phyloP scores from a whole-genome alignment of 441 rosid genomes.

The Daphne laureola region DNA sequence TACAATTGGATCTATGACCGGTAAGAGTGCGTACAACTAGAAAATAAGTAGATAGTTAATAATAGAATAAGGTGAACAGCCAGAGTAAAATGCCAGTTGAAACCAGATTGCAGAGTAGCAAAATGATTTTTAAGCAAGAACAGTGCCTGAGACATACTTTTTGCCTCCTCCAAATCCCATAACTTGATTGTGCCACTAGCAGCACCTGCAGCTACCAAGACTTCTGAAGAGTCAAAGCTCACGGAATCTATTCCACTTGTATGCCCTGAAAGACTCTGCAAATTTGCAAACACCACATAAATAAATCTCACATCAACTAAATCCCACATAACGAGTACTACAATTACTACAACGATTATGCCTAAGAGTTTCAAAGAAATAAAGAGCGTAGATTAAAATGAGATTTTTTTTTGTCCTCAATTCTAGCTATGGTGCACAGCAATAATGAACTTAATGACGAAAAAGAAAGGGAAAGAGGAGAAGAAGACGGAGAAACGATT shows the following conservation, averaged over 20 bases:
- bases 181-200: slow-evolving; percentile 97
- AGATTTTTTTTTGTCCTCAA: too few relatives aligned
- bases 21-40: slow-evolving; percentile 89
- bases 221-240: slow-evolving; percentile 88
- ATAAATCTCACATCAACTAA: too few relatives aligned
- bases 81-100: background rate
- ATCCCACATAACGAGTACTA: too few relatives aligned
- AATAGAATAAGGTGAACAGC: slow-evolving; percentile 9
- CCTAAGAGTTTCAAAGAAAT: too few relatives aligned
- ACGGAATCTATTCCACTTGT: slow-evolving; percentile 96
- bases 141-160: slow-evolving; percentile 42
- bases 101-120: background rate
- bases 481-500: too few relatives aligned
- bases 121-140: background rate
- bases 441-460: too few relatives aligned
- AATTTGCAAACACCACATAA: too few relatives aligned
- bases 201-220: slow-evolving; percentile 94
- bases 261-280: slow-evolving; percentile 92
- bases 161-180: slow-evolving; percentile 99
- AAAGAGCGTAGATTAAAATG: too few relatives aligned
- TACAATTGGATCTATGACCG: slow-evolving; percentile 97
- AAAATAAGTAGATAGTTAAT: slow-evolving; percentile 17
- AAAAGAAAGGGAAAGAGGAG: too few relatives aligned
- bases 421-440: too few relatives aligned
- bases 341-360: background rate